Percentiles rank a stretch among this genome's conserved stretches.
These are phyloP conservation scores for Sporothrix pallida DNA, from an alignment of 2,329 filamentous ascomycete species.

Conservation along the genomic window DNA sequence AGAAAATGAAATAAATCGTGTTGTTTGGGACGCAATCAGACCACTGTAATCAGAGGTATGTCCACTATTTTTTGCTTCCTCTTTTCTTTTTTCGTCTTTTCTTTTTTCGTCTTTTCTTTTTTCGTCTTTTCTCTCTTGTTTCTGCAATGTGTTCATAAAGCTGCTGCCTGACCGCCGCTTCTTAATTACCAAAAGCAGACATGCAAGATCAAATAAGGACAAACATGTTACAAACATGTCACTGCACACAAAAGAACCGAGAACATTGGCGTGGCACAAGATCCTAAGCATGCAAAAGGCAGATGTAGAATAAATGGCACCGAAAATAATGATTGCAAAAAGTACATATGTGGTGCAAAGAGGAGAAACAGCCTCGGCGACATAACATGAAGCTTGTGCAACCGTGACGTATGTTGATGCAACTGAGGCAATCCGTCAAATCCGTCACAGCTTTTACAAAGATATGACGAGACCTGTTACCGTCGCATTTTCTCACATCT, in stretches of 20 bases:
- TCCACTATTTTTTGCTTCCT: neutral
- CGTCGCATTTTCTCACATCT: no score
- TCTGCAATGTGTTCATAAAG: neutral
- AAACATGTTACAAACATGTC: neutral
- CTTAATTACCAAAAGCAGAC: conserved; percentile 18
- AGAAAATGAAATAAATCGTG: neutral
- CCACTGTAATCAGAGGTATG: neutral
- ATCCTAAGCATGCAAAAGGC: neutral
- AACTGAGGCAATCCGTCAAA: no score
- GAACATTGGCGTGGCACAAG: neutral
- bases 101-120: no score
- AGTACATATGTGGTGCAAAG: neutral
- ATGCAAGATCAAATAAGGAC: neutral
- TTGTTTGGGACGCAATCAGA: neutral
- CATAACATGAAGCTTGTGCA: neutral
- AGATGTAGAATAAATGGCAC: neutral
- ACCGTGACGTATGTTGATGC: neutral
- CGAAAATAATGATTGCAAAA: neutral
- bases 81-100: no score
- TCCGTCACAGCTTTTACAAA: no score
- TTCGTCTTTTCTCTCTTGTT: no score
- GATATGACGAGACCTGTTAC: neutral
- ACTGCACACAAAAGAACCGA: neutral
- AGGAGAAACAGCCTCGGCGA: conserved; percentile 22
- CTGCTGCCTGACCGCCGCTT: conserved; percentile 18